Evolutionary conservation across 2,329 filamentous ascomycete genomes (phyloP).

Genomic region (Phialophora expanda): DNA sequence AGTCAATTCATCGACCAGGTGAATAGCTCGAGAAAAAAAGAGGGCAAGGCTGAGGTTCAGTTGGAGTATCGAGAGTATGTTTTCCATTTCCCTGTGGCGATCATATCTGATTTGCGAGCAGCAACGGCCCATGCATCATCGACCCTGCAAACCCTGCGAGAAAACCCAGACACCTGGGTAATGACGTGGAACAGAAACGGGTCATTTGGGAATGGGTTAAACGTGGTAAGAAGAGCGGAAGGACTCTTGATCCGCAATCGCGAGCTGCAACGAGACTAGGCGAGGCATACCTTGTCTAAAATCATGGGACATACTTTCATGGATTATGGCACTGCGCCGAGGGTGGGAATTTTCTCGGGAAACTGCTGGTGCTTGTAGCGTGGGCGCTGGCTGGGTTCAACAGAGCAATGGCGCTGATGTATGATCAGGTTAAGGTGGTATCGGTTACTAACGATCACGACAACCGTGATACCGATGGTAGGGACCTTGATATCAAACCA

Average conservation of each 20-base stretch:
- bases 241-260: neutral
- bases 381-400: neutral
- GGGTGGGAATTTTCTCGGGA: neutral
- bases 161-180: neutral
- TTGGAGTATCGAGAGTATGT: neutral
- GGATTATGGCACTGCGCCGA: neutral
- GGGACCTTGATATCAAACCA: neutral
- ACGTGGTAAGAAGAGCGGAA: neutral
- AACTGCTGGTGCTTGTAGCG: neutral
- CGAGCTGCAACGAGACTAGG: neutral
- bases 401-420: neutral
- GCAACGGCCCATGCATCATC: neutral
- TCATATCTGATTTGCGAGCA: neutral
- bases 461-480: neutral
- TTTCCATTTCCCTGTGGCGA: neutral
- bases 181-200: constrained; percentile 1
- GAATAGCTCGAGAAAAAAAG: neutral
- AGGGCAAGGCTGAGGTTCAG: neutral
- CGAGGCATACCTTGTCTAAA: constrained; percentile 6
- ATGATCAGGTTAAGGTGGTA: neutral
- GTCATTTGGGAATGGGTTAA: constrained; percentile 10
- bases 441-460: neutral
- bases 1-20: constrained; percentile 2
- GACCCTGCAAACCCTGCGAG: constrained; percentile 4
- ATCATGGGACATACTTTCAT: neutral